These are phyloP conservation scores for Penicillium sp. DNA, from an alignment of 2,329 filamentous ascomycete genomes.

Conservation along the genomic window DNA sequence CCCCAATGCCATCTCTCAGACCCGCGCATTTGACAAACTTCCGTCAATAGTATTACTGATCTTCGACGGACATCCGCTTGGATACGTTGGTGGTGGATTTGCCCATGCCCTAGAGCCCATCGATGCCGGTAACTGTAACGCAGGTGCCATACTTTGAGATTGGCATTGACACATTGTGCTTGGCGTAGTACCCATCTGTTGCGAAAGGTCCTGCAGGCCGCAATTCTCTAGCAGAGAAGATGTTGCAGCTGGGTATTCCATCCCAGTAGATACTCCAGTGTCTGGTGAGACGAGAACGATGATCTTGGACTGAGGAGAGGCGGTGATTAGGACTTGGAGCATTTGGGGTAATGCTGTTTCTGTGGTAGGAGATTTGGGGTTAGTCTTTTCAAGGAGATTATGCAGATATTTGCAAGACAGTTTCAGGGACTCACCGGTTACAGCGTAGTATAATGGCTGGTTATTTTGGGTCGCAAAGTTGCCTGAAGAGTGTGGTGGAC, in stretches of 20 bases:
- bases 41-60: not conserved
- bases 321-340: constrained; percentile 23
- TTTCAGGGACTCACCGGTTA: constrained; percentile 23
- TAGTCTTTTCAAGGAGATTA: not conserved
- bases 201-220: not conserved
- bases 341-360: constrained; percentile 30
- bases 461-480: not conserved
- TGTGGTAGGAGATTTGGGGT: not conserved
- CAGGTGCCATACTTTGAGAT: not conserved
- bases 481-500: not conserved
- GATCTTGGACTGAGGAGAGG: constrained; percentile 26
- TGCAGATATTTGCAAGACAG: not conserved
- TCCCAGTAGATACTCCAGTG: not conserved
- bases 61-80: constrained; percentile 17
- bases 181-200: not conserved
- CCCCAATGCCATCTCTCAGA: constrained; percentile 2
- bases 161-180: constrained; percentile 15
- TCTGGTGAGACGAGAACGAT: constrained; percentile 29
- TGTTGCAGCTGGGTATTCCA: constrained; percentile 1
- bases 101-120: constrained; percentile 1
- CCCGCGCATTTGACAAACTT: constrained; percentile 5
- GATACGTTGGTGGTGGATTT: not conserved
- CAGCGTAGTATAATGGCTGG: constrained; percentile 28
- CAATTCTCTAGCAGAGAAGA: not conserved
- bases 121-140: not conserved